A percentile compares a stretch with the other conserved stretches of the same genome.
Conservation (phyloP, 768 basidiomycete genomes). For the Trametes cinnabarina region DNA sequence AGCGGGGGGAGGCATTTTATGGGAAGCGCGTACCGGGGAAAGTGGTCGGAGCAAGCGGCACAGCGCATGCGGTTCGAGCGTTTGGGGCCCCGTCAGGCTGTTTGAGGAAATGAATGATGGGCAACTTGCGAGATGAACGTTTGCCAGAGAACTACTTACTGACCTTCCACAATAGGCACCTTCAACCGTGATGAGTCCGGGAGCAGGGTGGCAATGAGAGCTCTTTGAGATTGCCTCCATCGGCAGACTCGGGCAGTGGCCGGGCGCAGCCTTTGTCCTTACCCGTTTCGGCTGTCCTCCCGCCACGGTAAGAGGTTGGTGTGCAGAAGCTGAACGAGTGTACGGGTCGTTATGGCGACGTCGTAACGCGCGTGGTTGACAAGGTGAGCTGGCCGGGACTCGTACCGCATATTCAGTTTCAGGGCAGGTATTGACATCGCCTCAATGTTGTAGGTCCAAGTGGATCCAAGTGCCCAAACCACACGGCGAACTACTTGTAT, state of each 20-base stretch:
- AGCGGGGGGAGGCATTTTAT: conserved; percentile 23
- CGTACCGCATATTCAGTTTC: background rate
- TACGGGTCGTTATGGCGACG: background rate
- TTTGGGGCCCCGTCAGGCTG: conserved; percentile 17
- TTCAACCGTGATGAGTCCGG: conserved; percentile 2
- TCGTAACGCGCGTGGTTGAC: background rate
- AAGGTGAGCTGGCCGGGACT: background rate
- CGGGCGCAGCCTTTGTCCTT: conserved; percentile 17
- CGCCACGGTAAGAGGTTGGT: background rate
- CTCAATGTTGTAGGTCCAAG: conserved; percentile 12
- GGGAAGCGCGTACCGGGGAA: conserved; percentile 22
- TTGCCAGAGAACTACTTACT: conserved; percentile 7
- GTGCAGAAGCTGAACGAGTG: background rate
- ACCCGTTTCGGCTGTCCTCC: conserved; percentile 3
- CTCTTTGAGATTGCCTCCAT: conserved; percentile 5
- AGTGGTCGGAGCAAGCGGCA: conserved; percentile 17
- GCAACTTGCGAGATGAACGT: conserved; percentile 9
- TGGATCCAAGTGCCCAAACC: background rate
- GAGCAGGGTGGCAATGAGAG: background rate
- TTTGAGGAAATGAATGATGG: conserved; percentile 16
- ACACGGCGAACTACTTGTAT: no score
- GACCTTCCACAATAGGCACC: conserved; percentile 8
- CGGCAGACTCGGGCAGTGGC: conserved; percentile 1
- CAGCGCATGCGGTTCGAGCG: conserved; percentile 13
- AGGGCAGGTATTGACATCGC: conserved; percentile 11